phyloP scores from a whole-genome alignment of 148 eudicot genomes.

The Fagopyrum tataricum region DNA sequence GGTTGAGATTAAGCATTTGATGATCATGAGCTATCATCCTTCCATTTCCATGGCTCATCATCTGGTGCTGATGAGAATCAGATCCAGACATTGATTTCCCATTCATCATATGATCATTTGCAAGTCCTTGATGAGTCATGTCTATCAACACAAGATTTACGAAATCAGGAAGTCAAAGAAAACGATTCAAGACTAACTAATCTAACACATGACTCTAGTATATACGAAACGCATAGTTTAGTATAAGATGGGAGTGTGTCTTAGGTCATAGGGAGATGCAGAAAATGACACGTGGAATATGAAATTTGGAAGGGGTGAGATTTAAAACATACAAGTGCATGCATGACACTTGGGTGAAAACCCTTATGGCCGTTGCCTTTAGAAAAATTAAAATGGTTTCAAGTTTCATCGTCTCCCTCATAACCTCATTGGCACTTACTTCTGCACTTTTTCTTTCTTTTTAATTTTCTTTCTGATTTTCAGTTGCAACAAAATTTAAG shows the following conservation, averaged over 20 bases:
- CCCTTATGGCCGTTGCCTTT: slow-evolving; percentile 12
- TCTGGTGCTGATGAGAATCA: not conserved
- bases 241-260: slow-evolving; percentile 9
- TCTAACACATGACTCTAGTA: not conserved
- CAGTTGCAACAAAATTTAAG: not conserved
- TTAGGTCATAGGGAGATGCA: slow-evolving; percentile 4
- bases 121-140: slow-evolving; percentile 9
- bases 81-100: not conserved
- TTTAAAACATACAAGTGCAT: slow-evolving; percentile 9
- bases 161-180: not conserved
- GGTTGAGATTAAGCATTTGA: not conserved
- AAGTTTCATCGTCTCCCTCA: slow-evolving; percentile 8
- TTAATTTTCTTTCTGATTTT: not conserved
- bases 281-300: not conserved
- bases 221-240: not conserved
- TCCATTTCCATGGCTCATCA: slow-evolving; percentile 9
- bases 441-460: slow-evolving; percentile 7
- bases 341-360: slow-evolving; percentile 10
- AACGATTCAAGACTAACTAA: not conserved
- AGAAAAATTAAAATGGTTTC: not conserved
- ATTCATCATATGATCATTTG: slow-evolving; percentile 6
- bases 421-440: slow-evolving; percentile 11
- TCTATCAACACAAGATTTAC: slow-evolving; percentile 7
- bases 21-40: slow-evolving; percentile 1
- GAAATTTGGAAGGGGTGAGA: slow-evolving; percentile 3